Evolutionary conservation across 306 rosid genomes (phyloP).

Genomic region (Glycyrrhiza uralensis): DNA sequence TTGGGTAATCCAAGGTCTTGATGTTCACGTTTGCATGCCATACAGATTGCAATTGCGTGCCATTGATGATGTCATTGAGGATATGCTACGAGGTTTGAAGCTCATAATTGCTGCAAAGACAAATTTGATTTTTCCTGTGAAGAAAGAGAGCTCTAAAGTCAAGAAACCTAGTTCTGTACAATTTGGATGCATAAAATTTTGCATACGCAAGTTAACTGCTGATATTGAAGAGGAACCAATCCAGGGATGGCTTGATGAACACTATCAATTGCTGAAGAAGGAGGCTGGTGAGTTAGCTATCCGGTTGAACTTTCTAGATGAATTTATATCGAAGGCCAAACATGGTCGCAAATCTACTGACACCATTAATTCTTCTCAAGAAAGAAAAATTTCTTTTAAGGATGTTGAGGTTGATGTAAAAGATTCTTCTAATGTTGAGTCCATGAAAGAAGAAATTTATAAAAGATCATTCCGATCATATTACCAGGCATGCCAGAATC

Average conservation of each 20-base stretch:
- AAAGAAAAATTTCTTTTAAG: slow-evolving; percentile 46
- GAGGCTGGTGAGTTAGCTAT: slow-evolving; percentile 92
- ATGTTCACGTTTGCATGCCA: slow-evolving; percentile 91
- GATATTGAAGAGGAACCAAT: slow-evolving; percentile 96
- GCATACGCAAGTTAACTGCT: slow-evolving; percentile 76
- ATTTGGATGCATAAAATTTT: slow-evolving; percentile 84
- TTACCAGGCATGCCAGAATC: slow-evolving; percentile 78
- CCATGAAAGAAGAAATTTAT: slow-evolving; percentile 71
- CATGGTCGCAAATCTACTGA: slow-evolving; percentile 58
- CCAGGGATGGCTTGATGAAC: slow-evolving; percentile 99
- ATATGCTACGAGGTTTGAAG: slow-evolving; percentile 84
- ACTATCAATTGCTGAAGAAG: slow-evolving; percentile 80
- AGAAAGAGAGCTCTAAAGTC: slow-evolving; percentile 66
- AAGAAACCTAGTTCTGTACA: slow-evolving; percentile 65
- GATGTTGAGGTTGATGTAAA: slow-evolving; percentile 67
- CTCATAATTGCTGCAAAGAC: slow-evolving; percentile 82
- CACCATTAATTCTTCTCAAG: slow-evolving; percentile 53
- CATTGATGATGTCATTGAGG: slow-evolving; percentile 90
- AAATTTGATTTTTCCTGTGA: slow-evolving; percentile 68
- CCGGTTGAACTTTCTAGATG: slow-evolving; percentile 77
- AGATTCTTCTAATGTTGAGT: slow-evolving; percentile 53
- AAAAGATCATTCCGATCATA: slow-evolving; percentile 79
- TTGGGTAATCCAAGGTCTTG: slow-evolving; percentile 94
- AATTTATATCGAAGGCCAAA: slow-evolving; percentile 50
- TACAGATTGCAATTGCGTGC: slow-evolving; percentile 94